Base-by-base conservation (phyloP, 1,139 yeast genomes). In the Groenewaldozyma sp. region DNA sequence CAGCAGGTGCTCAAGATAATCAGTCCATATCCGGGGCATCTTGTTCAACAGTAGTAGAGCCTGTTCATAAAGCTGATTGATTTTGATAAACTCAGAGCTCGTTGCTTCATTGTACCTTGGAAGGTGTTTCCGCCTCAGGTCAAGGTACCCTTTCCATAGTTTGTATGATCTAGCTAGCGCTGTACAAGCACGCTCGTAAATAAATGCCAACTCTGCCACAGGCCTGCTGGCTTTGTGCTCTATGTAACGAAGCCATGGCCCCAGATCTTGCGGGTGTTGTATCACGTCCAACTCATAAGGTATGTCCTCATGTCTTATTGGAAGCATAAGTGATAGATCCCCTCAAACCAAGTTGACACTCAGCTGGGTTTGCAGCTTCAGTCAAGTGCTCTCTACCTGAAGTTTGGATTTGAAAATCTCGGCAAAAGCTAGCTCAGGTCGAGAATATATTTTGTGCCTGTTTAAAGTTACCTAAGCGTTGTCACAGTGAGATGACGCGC, bases 141-240 rank as follows among this genome's bases (percentile, higher is more conserved):
- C 70, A 24, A 78, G 52, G 47, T 76, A 78, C n/a, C 56, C 34
- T 41, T 59, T 56, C 87, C 87, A 79, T 33, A 81, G 54, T 47
- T 74, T 71, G 49, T 68, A 68, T 1, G 77, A 69, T 29, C 74
- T 54, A n/a, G 70, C 71, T 19, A 78, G 54, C 10, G 59, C 54
- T 5, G 51, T 45, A 6, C 76, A 70, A 0, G 83, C 80, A 41
- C 91, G 61, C 43, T 70, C 73, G 18, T 74, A 53, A 3, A 81
- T 64, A 44, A 71, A 71, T 4, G 71, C 53, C 39, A 64, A 65
- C 13, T 59, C 62, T 16, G 50, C 40, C 5, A 62, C 43, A 2
- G 69, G 46, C 39, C 62, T 49, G n/a, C 43, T 39, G 5, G 48
- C 40, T 43, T 70, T 70, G 48, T 61, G 60, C 31, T 65, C 58